A percentile compares a stretch with the other conserved stretches of the same genome.
Evolutionary conservation across 164 flowering plant species (phyloP).

Genomic region (Magnolia sinica): DNA sequence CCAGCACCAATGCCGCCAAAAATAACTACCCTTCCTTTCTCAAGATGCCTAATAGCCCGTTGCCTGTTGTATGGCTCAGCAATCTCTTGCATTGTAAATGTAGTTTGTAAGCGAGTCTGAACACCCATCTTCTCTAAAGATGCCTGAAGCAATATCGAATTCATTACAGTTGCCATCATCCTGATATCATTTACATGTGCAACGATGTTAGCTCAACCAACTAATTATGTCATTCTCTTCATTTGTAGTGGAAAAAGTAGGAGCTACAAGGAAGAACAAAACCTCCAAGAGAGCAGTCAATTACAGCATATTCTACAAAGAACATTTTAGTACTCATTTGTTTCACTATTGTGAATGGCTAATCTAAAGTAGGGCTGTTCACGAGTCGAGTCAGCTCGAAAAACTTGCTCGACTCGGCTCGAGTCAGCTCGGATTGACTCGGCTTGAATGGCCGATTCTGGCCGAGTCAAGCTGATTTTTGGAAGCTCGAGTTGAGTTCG

Average conservation of each 20-base stretch:
- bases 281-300: not conserved
- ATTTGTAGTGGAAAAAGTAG: not conserved
- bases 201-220: not conserved
- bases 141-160: conserved; percentile 81
- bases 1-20: conserved; percentile 95
- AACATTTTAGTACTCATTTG: not conserved
- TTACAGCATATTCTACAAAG: not conserved
- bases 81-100: conserved; percentile 69
- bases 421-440: too few species aligned
- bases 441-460: too few species aligned
- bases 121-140: conserved; percentile 78
- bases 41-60: conserved; percentile 85
- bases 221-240: not conserved
- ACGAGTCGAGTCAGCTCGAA: too few species aligned
- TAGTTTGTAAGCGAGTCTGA: conserved; percentile 79
- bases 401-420: too few species aligned
- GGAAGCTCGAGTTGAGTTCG: too few species aligned
- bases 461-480: too few species aligned
- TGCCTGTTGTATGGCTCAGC: conserved; percentile 83
- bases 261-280: not conserved
- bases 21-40: conserved; percentile 90
- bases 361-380: too few species aligned
- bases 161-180: conserved; percentile 98
- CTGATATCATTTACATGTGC: conserved; percentile 33
- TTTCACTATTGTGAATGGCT: not conserved